A percentile compares a stretch with the other conserved stretches of the same genome.
Conservation (phyloP, 768 basidiomycete species). For the Tulasnella sp. region DNA sequence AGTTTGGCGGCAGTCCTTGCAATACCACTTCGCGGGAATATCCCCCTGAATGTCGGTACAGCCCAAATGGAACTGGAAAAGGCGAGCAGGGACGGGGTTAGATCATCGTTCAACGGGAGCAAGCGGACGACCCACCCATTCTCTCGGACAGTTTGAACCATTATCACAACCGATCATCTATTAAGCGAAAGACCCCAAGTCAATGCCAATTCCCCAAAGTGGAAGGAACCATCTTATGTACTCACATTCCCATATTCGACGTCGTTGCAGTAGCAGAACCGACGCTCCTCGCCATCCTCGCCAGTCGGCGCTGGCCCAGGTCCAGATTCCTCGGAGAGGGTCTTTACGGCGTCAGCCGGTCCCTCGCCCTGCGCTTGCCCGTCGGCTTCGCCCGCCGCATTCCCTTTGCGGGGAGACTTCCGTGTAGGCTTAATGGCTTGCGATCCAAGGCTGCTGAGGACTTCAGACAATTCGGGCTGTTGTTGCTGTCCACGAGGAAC, state of each 20-base stretch:
- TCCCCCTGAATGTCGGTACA: conserved; percentile 27
- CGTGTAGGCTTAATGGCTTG: not conserved
- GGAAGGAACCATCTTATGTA: not conserved
- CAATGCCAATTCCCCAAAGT: not conserved
- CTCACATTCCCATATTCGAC: conserved; percentile 32
- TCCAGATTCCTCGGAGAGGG: not conserved
- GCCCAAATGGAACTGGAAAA: conserved; percentile 27
- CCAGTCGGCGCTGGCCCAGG: conserved; percentile 30
- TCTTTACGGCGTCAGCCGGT: not conserved
- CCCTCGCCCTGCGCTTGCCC: not conserved
- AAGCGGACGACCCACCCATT: conserved; percentile 27
- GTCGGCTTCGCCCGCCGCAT: not conserved
- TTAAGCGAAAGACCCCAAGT: not conserved
- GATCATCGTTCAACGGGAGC: not conserved
- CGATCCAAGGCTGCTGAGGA: not conserved
- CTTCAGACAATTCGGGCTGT: not conserved
- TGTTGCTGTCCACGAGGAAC: not conserved
- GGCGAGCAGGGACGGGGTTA: not conserved
- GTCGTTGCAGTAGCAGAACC: conserved; percentile 33
- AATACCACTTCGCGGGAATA: conserved; percentile 30
- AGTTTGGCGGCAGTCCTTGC: conserved; percentile 28
- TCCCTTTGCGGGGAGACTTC: conserved; percentile 18
- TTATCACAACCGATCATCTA: conserved; percentile 33
- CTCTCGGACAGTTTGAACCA: conserved; percentile 28
- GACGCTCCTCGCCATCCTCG: conserved; percentile 31